Evolutionary conservation across 148 eudicot species (phyloP), one percentile per base, ranked within the genome.

Genomic region (Nyssa sinensis): DNA sequence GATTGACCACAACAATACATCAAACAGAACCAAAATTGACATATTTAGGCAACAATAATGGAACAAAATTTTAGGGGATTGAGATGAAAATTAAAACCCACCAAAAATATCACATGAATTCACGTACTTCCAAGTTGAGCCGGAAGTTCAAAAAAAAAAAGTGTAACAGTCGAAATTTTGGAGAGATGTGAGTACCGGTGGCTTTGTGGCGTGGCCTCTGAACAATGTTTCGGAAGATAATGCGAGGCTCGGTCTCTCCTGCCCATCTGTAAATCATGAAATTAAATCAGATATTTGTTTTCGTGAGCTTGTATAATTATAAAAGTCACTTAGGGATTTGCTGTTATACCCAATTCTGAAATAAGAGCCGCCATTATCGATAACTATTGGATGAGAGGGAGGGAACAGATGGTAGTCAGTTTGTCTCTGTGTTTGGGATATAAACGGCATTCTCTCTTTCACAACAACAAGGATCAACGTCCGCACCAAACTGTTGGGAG

Each of bases 181-280:
- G 33, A 64, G 37, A 71, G 31, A 39, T 44, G 12, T 32, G 12
- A 16, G 32, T 71, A 94, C 98, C 98, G 37, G 98, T 88, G 30
- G 84, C 78, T 82, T 95, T 95, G 79, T 92, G 98, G 23, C 98
- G 96, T 71, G 98, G 98, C 74, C 98, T 81, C 83, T 92, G 98
- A 69, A 95, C 97, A 76, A 95, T 90, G 84, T 95, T 95, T 4
- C 98, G 90, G 74, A 95, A 92, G 73, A 95, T 82, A 29, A 95
- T 87, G 14, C 98, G 89, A 35, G 98, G 98, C 11, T 92, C 93
- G 73, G 79, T 64, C 83, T 95, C 98, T 62, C 98, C 98, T 10
- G 97, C 98, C 98, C 98, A 95, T 49, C 98, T 95, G 84, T 69
- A 77, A 49, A 65, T 39, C 24, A 77, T 17, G 19, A 24, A 62